Conservation (phyloP, 2,329 filamentous ascomycete species). For the Ophiocordyceps robertsii region DNA sequence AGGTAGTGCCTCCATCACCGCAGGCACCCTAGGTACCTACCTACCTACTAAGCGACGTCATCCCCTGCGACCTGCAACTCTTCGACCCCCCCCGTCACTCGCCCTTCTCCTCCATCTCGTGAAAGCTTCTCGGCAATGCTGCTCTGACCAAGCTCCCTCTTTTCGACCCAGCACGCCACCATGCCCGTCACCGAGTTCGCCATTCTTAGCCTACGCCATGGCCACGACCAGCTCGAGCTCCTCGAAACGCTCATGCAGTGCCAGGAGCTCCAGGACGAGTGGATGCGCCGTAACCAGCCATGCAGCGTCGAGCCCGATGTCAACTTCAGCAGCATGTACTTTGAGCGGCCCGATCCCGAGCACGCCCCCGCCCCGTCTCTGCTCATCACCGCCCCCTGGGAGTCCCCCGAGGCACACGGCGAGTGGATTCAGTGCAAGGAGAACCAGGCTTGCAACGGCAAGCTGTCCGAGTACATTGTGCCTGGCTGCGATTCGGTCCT, state of each 20-base stretch:
- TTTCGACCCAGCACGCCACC: not conserved
- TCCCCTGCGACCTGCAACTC: no score
- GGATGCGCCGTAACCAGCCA: constrained; percentile 24
- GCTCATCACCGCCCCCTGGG: constrained; percentile 33
- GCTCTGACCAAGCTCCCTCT: no score
- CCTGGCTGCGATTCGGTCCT: constrained; percentile 17
- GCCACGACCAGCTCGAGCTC: constrained; percentile 17
- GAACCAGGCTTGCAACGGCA: constrained; percentile 21
- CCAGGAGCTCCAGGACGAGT: constrained; percentile 23
- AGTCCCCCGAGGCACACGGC: constrained; percentile 24
- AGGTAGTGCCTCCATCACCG: no score
- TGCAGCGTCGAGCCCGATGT: constrained; percentile 17
- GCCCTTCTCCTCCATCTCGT: no score
- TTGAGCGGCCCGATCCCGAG: constrained; percentile 17
- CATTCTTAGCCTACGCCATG: constrained; percentile 16
- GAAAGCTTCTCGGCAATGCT: no score
- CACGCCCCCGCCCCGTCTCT: constrained; percentile 11
- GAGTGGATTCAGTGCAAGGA: constrained; percentile 29
- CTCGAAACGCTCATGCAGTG: constrained; percentile 16
- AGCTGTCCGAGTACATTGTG: constrained; percentile 19
- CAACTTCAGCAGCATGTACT: constrained; percentile 20
- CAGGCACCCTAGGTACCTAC: no score
- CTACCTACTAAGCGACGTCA: no score
- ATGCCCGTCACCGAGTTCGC: constrained; percentile 29
- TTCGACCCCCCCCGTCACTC: no score